Evolutionary conservation across 371 early-diverging fungal species (phyloP), one percentile per base, ranked within the genome.

Genomic region (Globomyces sp.): DNA sequence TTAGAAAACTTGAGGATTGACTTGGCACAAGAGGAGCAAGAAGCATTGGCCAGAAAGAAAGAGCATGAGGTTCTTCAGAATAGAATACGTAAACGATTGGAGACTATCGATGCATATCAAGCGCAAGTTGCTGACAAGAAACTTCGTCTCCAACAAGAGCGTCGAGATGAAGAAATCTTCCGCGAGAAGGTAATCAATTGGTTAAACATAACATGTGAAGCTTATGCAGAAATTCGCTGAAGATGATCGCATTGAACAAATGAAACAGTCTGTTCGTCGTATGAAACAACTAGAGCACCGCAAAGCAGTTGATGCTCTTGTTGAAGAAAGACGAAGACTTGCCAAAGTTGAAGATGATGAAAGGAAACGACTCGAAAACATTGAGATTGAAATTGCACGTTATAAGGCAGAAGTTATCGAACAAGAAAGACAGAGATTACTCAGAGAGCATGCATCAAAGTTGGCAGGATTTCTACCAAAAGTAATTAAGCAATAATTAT

Each of bases 241-340:
- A 43, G 80, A 81, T 53, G 80, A 78, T 50, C 70, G 71, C 8
- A 52, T 83, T 4, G 83, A 83, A 45, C 81, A 81, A 64, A 50
- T 83, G 65, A 77, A 75, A 48, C 71, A 73, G 3, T 74, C 76
- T 53, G 76, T 72, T 45, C 71, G 80, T 45, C 72, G 83, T 5
- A 77, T 81, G 81, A 81, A 78, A 65, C 83, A 83, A 65, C 52
- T 80, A 10, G 83, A 83, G 64, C 81, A 83, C 73, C 72, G 73
- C 63, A 70, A 76, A 9, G 82, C 79, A 5, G 78, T 83, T 1
- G 80, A 83, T 62, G 78, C 75, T 6, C 66, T 83, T 9, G 71
- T 81, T 4, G 75, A 77, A 63, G 77, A 83, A 64, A 65, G 81
- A 5, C 72, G 76, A 24, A 57, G 57, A 46, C 24, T 69, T 13